Percentiles rank a stretch among this genome's conserved stretches.
Evolutionary conservation across 805 yeast species (phyloP).

Genomic region (Nakazawaea pomicola): DNA sequence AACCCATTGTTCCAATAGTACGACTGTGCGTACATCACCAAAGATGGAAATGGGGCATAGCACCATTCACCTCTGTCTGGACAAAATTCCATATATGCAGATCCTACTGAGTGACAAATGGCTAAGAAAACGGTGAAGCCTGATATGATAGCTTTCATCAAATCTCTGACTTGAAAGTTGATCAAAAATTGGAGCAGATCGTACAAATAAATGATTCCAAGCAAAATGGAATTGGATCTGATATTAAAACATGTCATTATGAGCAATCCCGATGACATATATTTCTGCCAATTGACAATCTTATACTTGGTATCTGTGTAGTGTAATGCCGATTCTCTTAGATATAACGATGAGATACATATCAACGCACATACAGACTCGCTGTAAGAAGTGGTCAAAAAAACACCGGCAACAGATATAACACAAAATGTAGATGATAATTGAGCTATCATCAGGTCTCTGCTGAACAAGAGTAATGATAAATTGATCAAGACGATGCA

Average conservation of each 20-base stretch:
- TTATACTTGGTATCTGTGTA: background rate
- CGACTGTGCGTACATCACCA: slow-evolving; percentile 67
- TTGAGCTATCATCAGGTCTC: slow-evolving; percentile 12
- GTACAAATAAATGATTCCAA: slow-evolving; percentile 61
- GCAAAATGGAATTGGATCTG: slow-evolving; percentile 70
- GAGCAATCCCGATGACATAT: slow-evolving; percentile 45
- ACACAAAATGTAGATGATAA: slow-evolving; percentile 36
- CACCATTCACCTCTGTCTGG: slow-evolving; percentile 83
- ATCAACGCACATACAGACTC: slow-evolving; percentile 67
- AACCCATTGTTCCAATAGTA: slow-evolving; percentile 87
- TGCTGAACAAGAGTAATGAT: slow-evolving; percentile 28
- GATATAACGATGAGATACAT: slow-evolving; percentile 49
- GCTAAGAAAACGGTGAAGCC: slow-evolving; percentile 52
- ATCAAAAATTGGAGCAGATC: slow-evolving; percentile 38
- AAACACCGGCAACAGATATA: slow-evolving; percentile 78
- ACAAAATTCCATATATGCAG: slow-evolving; percentile 60
- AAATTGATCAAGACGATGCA: slow-evolving; percentile 43
- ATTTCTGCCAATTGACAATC: slow-evolving; percentile 15
- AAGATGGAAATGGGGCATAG: slow-evolving; percentile 42
- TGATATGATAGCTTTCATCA: slow-evolving; percentile 32
- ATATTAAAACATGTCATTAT: slow-evolving; percentile 57
- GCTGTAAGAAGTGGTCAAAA: slow-evolving; percentile 67
- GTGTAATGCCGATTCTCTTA: slow-evolving; percentile 35
- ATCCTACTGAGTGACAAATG: slow-evolving; percentile 40
- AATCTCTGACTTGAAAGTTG: slow-evolving; percentile 13